Evolutionary conservation across 179 eudicot genomes (phyloP).

Genomic region (Dionaea muscipula): DNA sequence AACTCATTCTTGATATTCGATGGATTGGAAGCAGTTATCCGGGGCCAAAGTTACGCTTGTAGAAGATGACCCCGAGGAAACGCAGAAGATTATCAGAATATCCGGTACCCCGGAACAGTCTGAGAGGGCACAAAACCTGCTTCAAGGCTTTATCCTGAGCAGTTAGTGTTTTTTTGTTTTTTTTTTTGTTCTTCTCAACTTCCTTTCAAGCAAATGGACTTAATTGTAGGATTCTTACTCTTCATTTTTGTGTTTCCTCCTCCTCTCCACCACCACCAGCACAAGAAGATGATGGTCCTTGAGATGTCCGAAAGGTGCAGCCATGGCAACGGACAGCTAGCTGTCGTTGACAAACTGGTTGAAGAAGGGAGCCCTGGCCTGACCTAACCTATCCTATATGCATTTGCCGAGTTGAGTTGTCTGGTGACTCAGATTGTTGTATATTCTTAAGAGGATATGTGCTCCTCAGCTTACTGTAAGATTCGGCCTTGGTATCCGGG

Average conservation of each 20-base stretch:
- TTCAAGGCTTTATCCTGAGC: constrained; percentile 91
- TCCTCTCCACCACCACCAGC: constrained; percentile 12
- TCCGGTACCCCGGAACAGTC: constrained; percentile 91
- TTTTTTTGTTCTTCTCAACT: background rate
- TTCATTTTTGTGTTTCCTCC: background rate
- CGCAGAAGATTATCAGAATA: constrained; percentile 66
- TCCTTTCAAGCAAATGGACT: background rate
- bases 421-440: too few species aligned
- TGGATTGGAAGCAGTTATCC: constrained; percentile 42
- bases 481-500: too few species aligned
- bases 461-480: too few species aligned
- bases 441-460: too few species aligned
- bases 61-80: constrained; percentile 53
- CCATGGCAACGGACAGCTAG: too few species aligned
- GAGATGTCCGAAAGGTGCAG: too few species aligned
- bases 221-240: too few species aligned
- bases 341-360: too few species aligned
- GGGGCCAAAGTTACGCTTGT: constrained; percentile 79
- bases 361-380: too few species aligned
- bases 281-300: too few species aligned
- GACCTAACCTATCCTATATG: too few species aligned
- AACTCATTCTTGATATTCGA: background rate
- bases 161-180: constrained; percentile 37
- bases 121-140: constrained; percentile 94
- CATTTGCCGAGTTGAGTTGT: too few species aligned